These are phyloP conservation scores for Syzygium syzygioides DNA, from an alignment of 441 rosid species.

Conservation along the genomic window DNA sequence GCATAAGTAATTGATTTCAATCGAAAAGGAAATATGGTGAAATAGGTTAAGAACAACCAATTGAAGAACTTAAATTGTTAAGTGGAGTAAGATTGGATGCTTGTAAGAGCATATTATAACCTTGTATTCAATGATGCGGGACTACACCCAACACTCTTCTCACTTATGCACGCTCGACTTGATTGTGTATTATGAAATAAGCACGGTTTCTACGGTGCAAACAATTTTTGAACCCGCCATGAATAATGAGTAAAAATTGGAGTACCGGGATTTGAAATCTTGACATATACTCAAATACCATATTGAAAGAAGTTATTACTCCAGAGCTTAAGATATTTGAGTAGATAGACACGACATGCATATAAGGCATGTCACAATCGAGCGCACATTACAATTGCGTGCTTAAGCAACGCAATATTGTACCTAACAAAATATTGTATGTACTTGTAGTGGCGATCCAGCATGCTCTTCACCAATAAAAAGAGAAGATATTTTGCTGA, in stretches of 20 bases:
- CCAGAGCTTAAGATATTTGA: rapidly evolving
- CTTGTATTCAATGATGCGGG: not conserved
- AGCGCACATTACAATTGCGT: not conserved
- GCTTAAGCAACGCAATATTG: not conserved
- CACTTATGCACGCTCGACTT: rapidly evolving
- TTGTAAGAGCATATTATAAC: not conserved
- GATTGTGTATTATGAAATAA: rapidly evolving
- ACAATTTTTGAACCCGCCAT: not conserved
- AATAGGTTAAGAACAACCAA: not conserved
- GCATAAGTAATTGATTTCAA: not conserved
- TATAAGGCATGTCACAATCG: not conserved
- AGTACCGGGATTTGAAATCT: not conserved
- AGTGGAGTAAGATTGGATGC: too few relatives aligned
- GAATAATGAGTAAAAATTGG: not conserved
- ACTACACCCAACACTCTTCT: not conserved
- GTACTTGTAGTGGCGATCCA: not conserved
- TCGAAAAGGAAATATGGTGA: not conserved
- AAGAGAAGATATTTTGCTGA: not conserved
- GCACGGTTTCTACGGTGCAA: not conserved
- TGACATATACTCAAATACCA: rapidly evolving
- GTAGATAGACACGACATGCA: rapidly evolving
- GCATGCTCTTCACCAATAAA: not conserved
- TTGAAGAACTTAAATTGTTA: not conserved
- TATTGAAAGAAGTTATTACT: not conserved
- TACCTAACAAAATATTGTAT: not conserved